These are phyloP conservation scores for Tetrahymena malaccensis DNA, from an alignment of 73 alveolate species.

Conservation along the genomic window DNA sequence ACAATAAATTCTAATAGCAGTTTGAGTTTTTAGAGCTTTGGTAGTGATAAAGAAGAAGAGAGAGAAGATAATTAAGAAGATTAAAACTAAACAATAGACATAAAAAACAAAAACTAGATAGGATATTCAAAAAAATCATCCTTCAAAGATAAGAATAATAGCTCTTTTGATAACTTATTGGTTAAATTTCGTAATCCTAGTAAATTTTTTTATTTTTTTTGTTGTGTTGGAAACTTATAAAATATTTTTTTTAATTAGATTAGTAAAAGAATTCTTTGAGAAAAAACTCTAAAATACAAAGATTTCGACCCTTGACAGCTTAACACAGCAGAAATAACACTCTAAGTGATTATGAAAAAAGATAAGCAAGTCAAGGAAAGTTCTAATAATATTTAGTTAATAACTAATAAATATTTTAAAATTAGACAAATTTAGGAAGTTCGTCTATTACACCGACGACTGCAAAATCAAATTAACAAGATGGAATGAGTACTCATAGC, in stretches of 20 bases:
- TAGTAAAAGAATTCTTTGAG: not conserved
- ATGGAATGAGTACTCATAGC: not conserved
- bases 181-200: not conserved
- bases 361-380: not conserved
- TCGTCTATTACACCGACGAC: not conserved
- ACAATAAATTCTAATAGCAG: not conserved
- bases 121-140: not conserved
- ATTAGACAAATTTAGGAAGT: not conserved
- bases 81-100: not conserved
- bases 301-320: not conserved
- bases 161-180: not conserved
- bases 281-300: not conserved
- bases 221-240: not conserved
- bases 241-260: not conserved
- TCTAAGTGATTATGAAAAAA: not conserved
- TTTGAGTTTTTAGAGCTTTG: not conserved
- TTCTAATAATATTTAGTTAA: not conserved
- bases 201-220: not conserved
- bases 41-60: not conserved
- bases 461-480: not conserved
- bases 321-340: not conserved
- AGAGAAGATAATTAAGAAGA: not conserved
- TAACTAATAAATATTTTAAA: not conserved
- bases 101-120: not conserved
- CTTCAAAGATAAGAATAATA: not conserved